Base-by-base conservation (phyloP, 176 grass and related monocot species). In the Ensete glaucum region DNA sequence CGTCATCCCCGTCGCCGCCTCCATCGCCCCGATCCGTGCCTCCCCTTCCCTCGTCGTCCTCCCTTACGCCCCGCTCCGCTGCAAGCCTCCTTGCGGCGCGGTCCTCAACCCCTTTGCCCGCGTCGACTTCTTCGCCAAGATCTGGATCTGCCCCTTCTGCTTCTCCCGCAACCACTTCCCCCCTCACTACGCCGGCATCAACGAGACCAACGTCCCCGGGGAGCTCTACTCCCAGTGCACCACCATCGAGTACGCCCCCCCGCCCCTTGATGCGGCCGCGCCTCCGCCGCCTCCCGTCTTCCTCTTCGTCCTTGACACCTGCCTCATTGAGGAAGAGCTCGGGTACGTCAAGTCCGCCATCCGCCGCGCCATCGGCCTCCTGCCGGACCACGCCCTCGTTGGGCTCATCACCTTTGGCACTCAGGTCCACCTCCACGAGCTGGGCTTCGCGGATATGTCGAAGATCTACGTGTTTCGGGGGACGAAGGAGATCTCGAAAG, bases 141-240 rank as follows among this genome's bases (percentile, higher is more conserved):
- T 99, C 86, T 99, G 95, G 95, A 99, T 99, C 95, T 99, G 95
- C 73, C 88, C 95, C 29, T 76, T 99, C 51, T 99, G 95, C 82
- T 99, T 83, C 82, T 91, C 95, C 24, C 88, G 95, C 14, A 99
- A 99, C 84, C 88, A 93, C 80, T 99, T 99, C 9, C 95, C 95
- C 2, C 86, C 82, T 10, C 95, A 99, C 84, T 99, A 99, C 73
- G 80, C 88, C 12, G 87, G 77, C 84, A 94, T 99, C 64, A 91
- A 86, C 34, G 95, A 94, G 66, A 54, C 78, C 82, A 94, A 89
- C 82, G 88, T 91, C 52, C 95, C 95, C 10, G 90, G 84, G 10
- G 95, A 99, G 81, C 87, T 99, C 58, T 99, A 94, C 78, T 54
- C 80, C 21, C 90, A 91, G 78, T 94, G 90, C 82, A 85, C 90